Evolutionary conservation across 176 grass and related monocot genomes (phyloP), one percentile per base, ranked within the genome.

Genomic region (Carex parvula): DNA sequence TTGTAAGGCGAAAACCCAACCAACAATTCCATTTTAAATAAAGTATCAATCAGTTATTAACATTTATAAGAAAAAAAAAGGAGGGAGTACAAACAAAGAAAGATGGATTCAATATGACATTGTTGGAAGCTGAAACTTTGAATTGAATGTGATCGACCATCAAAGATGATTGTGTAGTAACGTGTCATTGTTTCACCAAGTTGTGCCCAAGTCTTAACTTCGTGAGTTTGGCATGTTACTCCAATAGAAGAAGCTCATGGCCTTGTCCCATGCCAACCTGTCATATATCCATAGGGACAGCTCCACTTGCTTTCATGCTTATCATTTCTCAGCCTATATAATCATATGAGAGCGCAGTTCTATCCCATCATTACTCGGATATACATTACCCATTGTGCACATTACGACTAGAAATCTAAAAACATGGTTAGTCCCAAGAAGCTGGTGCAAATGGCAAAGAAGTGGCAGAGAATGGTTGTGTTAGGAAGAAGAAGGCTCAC

Each of bases 391-490:
- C 15, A 73, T 73, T 85, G 29, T 42, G 17, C 39, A 17, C 41
- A n/a, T 78, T 1, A 17, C 56, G 2, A 50, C 60, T 37, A 1
- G 35, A 88, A 86, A 59, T 32, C 84, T 71, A 18, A 66, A 54
- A 89, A 29, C 70, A 91, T 94, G 89, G 53, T 88, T 76, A 88
- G 72, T 59, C 13, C 76, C 16, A 94, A 87, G 60, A 26, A 26
- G 26, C 26, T 26, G 0, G 26, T 26, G 26, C 26, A 26, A 26
- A 26, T 26, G 26, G 26, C 50, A 35, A 91, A 85, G 82, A 91
- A 94, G 80, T 94, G 92, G 90, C 88, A 88, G 55, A 94, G 85
- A 81, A 82, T 90, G 46, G 62, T 46, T 29, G 54, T 57, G 3
- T 17, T 87, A 1, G 75, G 86, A 13, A 88, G 85, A 82, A 91